Conservation (phyloP, 2,329 filamentous ascomycete genomes). For the Fusarium fracticaudum region DNA sequence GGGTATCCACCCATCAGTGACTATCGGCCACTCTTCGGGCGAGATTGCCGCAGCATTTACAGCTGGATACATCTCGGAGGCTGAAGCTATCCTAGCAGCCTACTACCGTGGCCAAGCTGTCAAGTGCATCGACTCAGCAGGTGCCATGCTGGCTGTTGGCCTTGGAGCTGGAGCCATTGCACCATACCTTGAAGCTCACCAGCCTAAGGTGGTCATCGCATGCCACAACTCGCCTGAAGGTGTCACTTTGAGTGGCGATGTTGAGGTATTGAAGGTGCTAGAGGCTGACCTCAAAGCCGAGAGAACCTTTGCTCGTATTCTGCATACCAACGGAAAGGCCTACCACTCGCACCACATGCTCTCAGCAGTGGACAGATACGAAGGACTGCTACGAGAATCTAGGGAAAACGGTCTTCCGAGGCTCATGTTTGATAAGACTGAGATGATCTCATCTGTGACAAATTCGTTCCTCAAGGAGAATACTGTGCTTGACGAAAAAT, state of each 20-base stretch:
- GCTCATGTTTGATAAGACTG: neutral
- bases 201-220: neutral
- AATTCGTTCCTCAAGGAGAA: neutral
- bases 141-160: neutral
- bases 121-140: neutral
- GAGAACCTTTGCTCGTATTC: neutral
- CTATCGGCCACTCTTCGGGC: neutral
- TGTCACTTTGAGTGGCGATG: neutral
- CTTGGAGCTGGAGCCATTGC: neutral
- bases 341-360: neutral
- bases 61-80: neutral
- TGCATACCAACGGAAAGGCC: neutral
- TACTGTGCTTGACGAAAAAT: neutral
- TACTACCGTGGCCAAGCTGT: neutral
- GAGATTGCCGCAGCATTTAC: neutral
- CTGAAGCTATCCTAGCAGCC: neutral
- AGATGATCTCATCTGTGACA: neutral
- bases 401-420: neutral
- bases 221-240: neutral
- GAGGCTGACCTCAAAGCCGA: neutral
- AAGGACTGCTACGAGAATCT: neutral
- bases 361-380: neutral
- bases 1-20: neutral
- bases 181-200: neutral
- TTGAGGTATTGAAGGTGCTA: neutral